phyloP scores from a whole-genome alignment of 169 alveolate species.

The Plasmodium gallinaceum region DNA sequence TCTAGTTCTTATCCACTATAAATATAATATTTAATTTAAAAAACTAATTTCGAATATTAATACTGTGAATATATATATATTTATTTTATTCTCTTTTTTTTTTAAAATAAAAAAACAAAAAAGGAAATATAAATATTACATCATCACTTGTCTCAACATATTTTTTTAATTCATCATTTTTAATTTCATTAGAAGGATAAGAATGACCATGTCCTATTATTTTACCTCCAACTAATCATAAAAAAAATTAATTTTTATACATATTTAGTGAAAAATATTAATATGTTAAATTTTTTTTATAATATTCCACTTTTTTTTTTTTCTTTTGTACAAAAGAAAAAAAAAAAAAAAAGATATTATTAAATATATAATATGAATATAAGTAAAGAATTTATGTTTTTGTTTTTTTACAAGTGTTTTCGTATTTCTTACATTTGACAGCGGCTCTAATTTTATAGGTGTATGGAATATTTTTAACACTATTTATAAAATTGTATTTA shows the following conservation, averaged over 20 bases:
- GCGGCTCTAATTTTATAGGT: slow-evolving; percentile 61
- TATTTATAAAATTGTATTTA: slow-evolving; percentile 51
- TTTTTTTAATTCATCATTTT: slow-evolving; percentile 77
- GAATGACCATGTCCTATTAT: slow-evolving; percentile 81
- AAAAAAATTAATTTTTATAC: slow-evolving; percentile 31
- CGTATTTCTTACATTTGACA: slow-evolving; percentile 28
- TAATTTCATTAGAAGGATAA: slow-evolving; percentile 73
- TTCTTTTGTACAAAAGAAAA: not conserved
- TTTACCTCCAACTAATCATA: slow-evolving; percentile 74
- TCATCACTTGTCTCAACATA: slow-evolving; percentile 80
- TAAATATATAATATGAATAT: not conserved
- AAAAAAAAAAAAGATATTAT: not conserved
- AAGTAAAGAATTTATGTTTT: not conserved
- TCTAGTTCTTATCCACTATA: slow-evolving; percentile 82
- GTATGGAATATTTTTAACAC: slow-evolving; percentile 15
- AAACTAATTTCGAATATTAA: not conserved
- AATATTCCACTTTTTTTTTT: not conserved
- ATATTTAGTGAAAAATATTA: slow-evolving; percentile 6
- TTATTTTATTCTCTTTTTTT: not conserved
- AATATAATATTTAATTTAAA: not conserved
- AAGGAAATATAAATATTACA: slow-evolving; percentile 33
- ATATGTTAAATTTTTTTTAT: slow-evolving; percentile 16
- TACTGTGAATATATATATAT: slow-evolving; percentile 1
- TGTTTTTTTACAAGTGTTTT: too few relatives aligned
- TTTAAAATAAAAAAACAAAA: slow-evolving; percentile 20